phyloP scores from a whole-genome alignment of 2,329 filamentous ascomycete genomes.

The Stachybotrys elegans region DNA sequence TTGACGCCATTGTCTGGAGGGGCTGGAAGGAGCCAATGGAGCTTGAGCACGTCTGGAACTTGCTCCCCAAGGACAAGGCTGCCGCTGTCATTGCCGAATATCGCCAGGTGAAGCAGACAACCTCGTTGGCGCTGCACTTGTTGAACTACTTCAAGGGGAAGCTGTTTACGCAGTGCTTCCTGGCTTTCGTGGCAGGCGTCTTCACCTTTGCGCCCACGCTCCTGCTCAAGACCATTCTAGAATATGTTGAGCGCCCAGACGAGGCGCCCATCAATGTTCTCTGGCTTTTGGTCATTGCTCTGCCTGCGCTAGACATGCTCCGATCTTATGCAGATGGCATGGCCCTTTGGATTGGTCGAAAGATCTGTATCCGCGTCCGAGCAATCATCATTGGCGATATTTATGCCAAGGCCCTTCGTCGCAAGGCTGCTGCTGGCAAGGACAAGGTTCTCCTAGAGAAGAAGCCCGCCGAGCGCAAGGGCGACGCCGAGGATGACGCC shows the following conservation, averaged over 20 bases:
- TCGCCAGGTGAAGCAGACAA: constrained; percentile 78
- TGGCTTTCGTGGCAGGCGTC: constrained; percentile 73
- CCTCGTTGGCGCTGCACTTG: constrained; percentile 72
- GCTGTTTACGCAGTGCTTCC: constrained; percentile 71
- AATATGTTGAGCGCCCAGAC: constrained; percentile 84
- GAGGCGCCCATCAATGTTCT: constrained; percentile 77
- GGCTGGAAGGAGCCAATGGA: constrained; percentile 84
- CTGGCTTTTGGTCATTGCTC: constrained; percentile 90
- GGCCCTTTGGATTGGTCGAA: constrained; percentile 88
- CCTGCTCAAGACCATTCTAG: constrained; percentile 82
- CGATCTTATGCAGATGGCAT: constrained; percentile 81
- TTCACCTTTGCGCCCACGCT: constrained; percentile 91
- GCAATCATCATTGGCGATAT: constrained; percentile 97
- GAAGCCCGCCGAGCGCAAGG: constrained; percentile 30
- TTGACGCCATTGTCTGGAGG: constrained; percentile 82
- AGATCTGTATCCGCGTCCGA: constrained; percentile 86
- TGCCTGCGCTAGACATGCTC: constrained; percentile 77
- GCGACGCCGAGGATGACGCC: constrained; percentile 22
- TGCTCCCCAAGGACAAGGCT: constrained; percentile 84
- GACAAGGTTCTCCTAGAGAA: constrained; percentile 67
- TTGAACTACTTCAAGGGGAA: constrained; percentile 76
- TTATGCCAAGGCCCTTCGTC: constrained; percentile 88
- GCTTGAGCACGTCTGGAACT: constrained; percentile 85
- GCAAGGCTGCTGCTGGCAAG: constrained; percentile 75
- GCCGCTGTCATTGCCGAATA: constrained; percentile 75